Evolutionary conservation across 768 basidiomycete species (phyloP).

Genomic region (Ramaria rubella): DNA sequence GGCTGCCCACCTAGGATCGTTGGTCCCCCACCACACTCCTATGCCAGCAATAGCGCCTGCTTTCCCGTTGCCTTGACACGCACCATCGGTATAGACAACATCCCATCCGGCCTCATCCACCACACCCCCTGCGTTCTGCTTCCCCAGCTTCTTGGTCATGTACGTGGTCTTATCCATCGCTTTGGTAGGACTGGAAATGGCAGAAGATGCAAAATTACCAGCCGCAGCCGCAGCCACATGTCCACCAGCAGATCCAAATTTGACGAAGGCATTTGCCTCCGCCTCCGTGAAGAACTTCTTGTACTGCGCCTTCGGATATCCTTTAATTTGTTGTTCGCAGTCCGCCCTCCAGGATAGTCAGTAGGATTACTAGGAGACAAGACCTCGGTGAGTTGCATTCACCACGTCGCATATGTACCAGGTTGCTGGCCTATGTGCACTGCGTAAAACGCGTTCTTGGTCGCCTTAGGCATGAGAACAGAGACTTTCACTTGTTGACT

Average conservation of each 20-base stretch:
- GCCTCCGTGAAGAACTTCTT: slow-evolving; percentile 56
- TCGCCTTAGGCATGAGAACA: slow-evolving; percentile 34
- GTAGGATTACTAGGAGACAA: neutral
- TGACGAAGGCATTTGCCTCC: slow-evolving; percentile 54
- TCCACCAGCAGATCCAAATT: slow-evolving; percentile 10
- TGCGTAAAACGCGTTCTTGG: slow-evolving; percentile 59
- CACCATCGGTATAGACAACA: slow-evolving; percentile 83
- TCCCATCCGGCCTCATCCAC: slow-evolving; percentile 27
- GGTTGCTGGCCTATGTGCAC: slow-evolving; percentile 56
- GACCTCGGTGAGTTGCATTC: slow-evolving; percentile 14
- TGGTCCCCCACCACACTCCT: slow-evolving; percentile 82
- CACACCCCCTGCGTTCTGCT: slow-evolving; percentile 1
- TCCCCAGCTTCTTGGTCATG: neutral
- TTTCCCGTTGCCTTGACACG: slow-evolving; percentile 79
- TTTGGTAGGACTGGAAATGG: slow-evolving; percentile 11
- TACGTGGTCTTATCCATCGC: slow-evolving; percentile 5
- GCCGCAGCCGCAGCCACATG: slow-evolving; percentile 12
- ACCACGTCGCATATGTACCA: slow-evolving; percentile 74
- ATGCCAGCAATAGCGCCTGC: slow-evolving; percentile 63
- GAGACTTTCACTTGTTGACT: no score
- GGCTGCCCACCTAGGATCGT: slow-evolving; percentile 52
- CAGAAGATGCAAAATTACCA: slow-evolving; percentile 1
- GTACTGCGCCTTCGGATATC: slow-evolving; percentile 52
- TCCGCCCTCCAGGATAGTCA: slow-evolving; percentile 51
- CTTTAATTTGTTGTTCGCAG: slow-evolving; percentile 60